Evolutionary conservation across 2,329 filamentous ascomycete genomes (phyloP), one percentile per base, ranked within the genome.

Genomic region (Periconia digitata): DNA sequence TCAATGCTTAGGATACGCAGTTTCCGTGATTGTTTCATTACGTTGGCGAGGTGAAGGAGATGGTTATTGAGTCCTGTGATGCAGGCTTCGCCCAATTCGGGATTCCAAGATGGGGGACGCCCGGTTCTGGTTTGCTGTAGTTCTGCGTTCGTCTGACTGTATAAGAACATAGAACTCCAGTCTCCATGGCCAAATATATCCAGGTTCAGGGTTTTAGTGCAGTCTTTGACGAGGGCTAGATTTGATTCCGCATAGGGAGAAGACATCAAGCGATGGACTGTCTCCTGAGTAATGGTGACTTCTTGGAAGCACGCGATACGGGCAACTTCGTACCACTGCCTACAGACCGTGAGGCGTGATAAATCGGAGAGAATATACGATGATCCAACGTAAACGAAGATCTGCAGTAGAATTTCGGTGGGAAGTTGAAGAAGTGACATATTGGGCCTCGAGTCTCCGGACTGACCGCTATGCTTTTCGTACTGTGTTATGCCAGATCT

Each of bases 361-460:
- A 61, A 40, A 51, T 61, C 47, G 27, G 43, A 53, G 47, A 55
- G 54, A 49, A 56, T 58, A 50, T 61, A 58, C 35, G 49, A 53
- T 46, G 54, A 56, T 45, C 51, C 56, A 36, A 59, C 47, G 49
- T 58, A 47, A 48, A 51, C 40, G 46, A 56, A 53, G 29, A 58
- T 56, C 45, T 53, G 46, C 34, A 56, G 40, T 40, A 61, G 38
- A 34, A 18, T 57, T 50, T 61, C 58, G 21, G 53, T 17, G n/a
- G 54, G 51, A 40, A 59, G 51, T 59, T 59, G 46, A 36, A 59
- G 50, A 38, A 56, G 49, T 50, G 47, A 40, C 54, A 59, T 61
- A 38, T 44, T 51, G 37, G 17, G n/a, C n/a, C n/a, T n/a, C n/a
- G 27, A 8, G 8, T 32, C n/a, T 32, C 27, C 27, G n/a, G 27